Percentiles rank a stretch among this genome's conserved stretches.
Conservation (phyloP, 1,139 yeast species). For the Pichia sp. region DNA sequence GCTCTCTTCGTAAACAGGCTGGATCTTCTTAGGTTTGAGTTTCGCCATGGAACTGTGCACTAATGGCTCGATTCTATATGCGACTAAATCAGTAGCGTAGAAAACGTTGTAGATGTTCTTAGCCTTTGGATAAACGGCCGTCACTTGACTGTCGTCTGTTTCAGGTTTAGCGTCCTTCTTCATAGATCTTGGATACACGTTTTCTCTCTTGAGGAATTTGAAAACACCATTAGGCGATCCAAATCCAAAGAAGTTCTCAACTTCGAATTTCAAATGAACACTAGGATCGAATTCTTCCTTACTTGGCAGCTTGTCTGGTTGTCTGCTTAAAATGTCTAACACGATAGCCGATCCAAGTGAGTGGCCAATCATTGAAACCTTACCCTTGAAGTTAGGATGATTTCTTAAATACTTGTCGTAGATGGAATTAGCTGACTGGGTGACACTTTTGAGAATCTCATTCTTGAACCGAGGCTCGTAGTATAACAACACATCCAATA, state of each 20-base stretch:
- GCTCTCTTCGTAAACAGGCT: conserved; percentile 52
- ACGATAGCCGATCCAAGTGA: conserved; percentile 88
- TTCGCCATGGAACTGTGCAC: conserved; percentile 53
- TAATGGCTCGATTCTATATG: conserved; percentile 83
- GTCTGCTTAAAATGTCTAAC: conserved; percentile 69
- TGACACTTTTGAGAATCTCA: conserved; percentile 64
- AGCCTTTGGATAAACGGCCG: conserved; percentile 46
- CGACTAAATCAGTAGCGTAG: conserved; percentile 89
- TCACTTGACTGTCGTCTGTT: background rate
- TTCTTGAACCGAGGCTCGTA: conserved; percentile 74
- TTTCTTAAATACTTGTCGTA: conserved; percentile 56
- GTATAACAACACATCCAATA: conserved; percentile 79
- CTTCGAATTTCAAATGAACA: conserved; percentile 59
- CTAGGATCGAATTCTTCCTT: conserved; percentile 28
- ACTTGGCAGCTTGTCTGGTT: conserved; percentile 39
- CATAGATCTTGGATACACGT: conserved; percentile 44
- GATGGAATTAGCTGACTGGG: conserved; percentile 66
- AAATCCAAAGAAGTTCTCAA: conserved; percentile 70
- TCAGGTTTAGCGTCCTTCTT: conserved; percentile 5
- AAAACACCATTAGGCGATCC: conserved; percentile 95
- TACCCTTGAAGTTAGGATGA: conserved; percentile 77
- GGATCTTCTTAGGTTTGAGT: conserved; percentile 49
- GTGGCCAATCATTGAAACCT: conserved; percentile 84
- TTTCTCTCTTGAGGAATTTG: conserved; percentile 61
- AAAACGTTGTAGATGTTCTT: conserved; percentile 69